A percentile compares a stretch with the other conserved stretches of the same genome.
These are phyloP conservation scores for Pichia sp. DNA, from an alignment of 1,139 yeast species.

Conservation along the genomic window DNA sequence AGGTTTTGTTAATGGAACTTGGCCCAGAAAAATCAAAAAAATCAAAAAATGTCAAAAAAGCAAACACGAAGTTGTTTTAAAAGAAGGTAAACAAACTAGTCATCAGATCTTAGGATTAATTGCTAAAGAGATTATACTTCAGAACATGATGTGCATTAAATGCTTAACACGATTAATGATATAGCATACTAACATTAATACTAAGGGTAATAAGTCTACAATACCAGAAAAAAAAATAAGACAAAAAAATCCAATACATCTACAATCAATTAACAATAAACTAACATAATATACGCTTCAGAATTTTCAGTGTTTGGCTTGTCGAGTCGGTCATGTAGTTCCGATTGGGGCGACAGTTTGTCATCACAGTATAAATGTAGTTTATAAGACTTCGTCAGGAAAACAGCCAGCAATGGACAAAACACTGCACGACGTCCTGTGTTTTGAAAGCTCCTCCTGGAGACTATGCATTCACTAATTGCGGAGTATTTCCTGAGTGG, in stretches of 20 bases:
- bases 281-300: constrained; percentile 39
- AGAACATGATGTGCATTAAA: too few species aligned
- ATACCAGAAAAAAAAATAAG: constrained; percentile 28
- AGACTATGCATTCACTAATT: not conserved
- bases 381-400: not conserved
- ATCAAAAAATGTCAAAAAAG: not conserved
- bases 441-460: not conserved
- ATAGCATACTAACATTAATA: too few species aligned
- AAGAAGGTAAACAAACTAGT: too few species aligned
- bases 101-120: too few species aligned
- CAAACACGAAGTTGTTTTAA: not conserved
- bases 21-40: not conserved
- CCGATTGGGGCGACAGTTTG: constrained; percentile 61
- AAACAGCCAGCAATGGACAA: not conserved
- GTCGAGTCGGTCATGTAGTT: constrained; percentile 52
- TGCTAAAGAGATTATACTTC: too few species aligned
- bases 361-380: constrained; percentile 35
- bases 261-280: constrained; percentile 38
- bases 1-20: not conserved
- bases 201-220: constrained; percentile 28
- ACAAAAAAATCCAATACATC: constrained; percentile 34
- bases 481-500: not conserved
- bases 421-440: not conserved
- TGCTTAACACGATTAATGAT: not conserved
- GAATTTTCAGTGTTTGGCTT: constrained; percentile 47